Base-by-base conservation (phyloP, 345 rosid species). In the Syzygium oleosum region DNA sequence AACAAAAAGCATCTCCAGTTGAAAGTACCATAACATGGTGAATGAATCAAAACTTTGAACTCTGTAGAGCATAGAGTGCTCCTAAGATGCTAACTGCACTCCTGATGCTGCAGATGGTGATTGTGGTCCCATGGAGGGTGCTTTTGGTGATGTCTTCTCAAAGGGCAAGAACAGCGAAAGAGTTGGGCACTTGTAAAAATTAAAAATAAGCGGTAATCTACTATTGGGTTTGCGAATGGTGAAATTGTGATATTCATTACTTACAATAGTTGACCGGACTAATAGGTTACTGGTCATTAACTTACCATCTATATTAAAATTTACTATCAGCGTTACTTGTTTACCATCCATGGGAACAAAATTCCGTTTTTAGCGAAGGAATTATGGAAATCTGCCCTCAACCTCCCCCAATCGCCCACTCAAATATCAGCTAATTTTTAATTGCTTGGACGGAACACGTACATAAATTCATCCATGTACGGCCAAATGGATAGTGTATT, bases 171-270 rank as follows among this genome's bases (percentile, higher is more conserved):
- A 58, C n/a, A 58, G 29, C 0, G 6, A 23, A 58, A 58, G 63
- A 58, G n/a, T 1, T 58, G 6, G 6, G 63, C 13, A 58, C 5
- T 55, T 55, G 58, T 22, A 55, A 55, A 55, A 55, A 0, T 55
- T 55, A 0, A 8, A 55, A 55, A 55, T 55, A 22, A 55, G 59
- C 16, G 59, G 25, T 55, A 55, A 1, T 55, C 59, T 22, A 55
- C 12, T 55, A 55, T 22, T 21, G 25, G 59, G 59, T 22, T 3
- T 55, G 59, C 22, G 59, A 22, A 55, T 55, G 59, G 59, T 55
- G 4, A 0, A 55, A 55, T 21, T 22, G 59, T 21, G 25, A 1
- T 55, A 55, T 0, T 9, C 59, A 22, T 22, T 0, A 0, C 27
- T 22, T 55, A 55, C 59, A 55, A 55, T 55, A 22, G 59, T 55